phyloP scores from a whole-genome alignment of 1,139 yeast species.

The Kluyveromyces sp. region DNA sequence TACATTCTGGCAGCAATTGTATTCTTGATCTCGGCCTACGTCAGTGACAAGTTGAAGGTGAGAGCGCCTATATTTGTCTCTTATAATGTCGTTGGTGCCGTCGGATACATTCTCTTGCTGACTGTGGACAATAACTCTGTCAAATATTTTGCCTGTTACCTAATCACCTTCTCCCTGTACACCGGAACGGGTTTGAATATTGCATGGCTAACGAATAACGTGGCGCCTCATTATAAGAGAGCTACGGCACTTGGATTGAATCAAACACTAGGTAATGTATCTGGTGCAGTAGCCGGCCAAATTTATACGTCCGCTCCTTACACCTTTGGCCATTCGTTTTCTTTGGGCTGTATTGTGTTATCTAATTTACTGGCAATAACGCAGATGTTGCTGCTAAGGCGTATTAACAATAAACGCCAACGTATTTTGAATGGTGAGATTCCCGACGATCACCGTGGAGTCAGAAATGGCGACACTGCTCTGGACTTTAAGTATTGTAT shows the following conservation, averaged over 20 bases:
- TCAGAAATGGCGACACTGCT: constrained; percentile 26
- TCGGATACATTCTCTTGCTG: constrained; percentile 34
- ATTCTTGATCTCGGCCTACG: constrained; percentile 27
- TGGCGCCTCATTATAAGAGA: constrained; percentile 38
- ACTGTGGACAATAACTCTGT: constrained; percentile 27
- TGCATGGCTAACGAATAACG: constrained; percentile 37
- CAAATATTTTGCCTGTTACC: constrained; percentile 37
- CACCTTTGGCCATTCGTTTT: constrained; percentile 35
- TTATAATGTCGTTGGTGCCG: constrained; percentile 27
- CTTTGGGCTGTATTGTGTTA: constrained; percentile 33
- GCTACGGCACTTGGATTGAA: constrained; percentile 38
- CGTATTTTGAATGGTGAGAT: constrained; percentile 20
- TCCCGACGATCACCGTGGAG: constrained; percentile 15
- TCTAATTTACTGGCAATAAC: constrained; percentile 19
- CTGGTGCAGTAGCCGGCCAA: constrained; percentile 40
- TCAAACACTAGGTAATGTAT: constrained; percentile 38
- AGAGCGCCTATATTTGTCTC: constrained; percentile 17
- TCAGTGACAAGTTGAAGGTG: constrained; percentile 30
- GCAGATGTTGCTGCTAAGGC: constrained; percentile 12
- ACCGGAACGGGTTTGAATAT: constrained; percentile 33
- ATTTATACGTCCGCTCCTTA: constrained; percentile 36
- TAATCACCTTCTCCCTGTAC: constrained; percentile 35
- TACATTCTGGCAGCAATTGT: constrained; percentile 34
- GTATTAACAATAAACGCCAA: constrained; percentile 14
- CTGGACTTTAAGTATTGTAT: constrained; percentile 25